Evolutionary conservation across 73 alveolate species (phyloP), one percentile per base, ranked within the genome.

Genomic region (Urostyla sp.): DNA sequence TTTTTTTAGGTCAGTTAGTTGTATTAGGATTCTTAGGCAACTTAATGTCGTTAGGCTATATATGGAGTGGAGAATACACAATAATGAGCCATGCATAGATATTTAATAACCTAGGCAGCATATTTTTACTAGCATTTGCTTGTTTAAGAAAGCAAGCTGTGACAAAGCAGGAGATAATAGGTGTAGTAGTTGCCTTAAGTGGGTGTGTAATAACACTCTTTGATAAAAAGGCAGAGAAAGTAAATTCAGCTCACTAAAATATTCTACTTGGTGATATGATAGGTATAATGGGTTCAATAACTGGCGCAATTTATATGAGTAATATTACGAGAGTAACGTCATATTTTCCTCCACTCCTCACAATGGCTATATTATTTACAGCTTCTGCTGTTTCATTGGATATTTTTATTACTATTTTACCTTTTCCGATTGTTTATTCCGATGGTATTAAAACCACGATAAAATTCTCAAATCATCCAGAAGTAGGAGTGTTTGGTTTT

Each of bases 11-110:
- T 15, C n/a, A 6, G n/a, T 23, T 63, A 34, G 6, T 23, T 43
- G 10, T 36, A 10, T 1, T 43, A 8, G 79, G 79, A 1, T 27
- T 63, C 2, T 15, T 28, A 5, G 4, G 54, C 24, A 63, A 63
- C 28, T 38, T 34, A 15, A 63, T 63, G 79, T 63, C 79, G 21
- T 31, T 63, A 1, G 60, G 79, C 20, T 63, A 63, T 63, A 24
- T 63, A 18, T 63, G 79, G 79, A 63, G 79, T 63, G 79, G 61
- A 26, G 79, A 63, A 24, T 63, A 63, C 45, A 63, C 79, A 8
- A 63, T 63, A 2, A 40, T 63, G n/a, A 60, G 79, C 50, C 79
- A 63, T 43, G 24, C 57, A 43, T 63, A 60, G 23, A 15, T 63
- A n/a, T 63, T 63, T 37, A 50, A 40, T 27, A 60, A 60, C 4